Evolutionary conservation across 2,329 filamentous ascomycete genomes (phyloP).

Genomic region (Akanthomyces dipterigenus): DNA sequence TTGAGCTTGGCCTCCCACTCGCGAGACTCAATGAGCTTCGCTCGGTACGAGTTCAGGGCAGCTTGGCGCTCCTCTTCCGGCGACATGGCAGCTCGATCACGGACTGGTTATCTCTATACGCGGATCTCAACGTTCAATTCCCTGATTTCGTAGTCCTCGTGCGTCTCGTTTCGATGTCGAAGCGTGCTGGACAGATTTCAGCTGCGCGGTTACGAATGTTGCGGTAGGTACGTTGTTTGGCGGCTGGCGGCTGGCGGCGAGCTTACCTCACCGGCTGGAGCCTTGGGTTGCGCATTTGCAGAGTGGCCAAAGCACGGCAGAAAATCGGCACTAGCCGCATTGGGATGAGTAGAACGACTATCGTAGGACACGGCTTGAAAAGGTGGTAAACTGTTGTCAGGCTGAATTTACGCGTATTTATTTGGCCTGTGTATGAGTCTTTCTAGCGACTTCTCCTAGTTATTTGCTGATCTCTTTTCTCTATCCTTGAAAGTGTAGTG

Average conservation of each 20-base stretch:
- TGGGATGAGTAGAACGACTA: not conserved
- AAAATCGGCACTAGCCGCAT: constrained; percentile 11
- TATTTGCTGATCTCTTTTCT: not conserved
- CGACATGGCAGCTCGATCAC: constrained; percentile 33
- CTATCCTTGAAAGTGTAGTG: not conserved
- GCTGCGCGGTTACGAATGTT: not conserved
- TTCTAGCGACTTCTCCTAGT: not conserved
- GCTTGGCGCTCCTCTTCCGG: constrained; percentile 56
- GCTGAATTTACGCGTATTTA: no score
- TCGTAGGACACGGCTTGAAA: not conserved
- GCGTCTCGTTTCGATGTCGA: not conserved
- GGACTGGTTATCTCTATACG: not conserved
- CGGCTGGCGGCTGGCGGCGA: no score
- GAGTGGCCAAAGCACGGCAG: constrained; percentile 10
- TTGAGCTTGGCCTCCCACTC: constrained; percentile 99
- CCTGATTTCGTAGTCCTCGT: not conserved
- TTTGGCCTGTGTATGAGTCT: no score
- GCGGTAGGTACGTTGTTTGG: constrained; percentile 7
- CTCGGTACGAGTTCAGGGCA: constrained; percentile 71
- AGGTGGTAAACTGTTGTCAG: not conserved
- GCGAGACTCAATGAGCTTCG: constrained; percentile 83
- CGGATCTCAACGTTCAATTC: not conserved
- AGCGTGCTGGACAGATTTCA: not conserved
- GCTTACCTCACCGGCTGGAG: constrained; percentile 37
- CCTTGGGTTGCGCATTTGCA: constrained; percentile 14